These are phyloP conservation scores for Neurospora sp. DNA, from an alignment of 495 filamentous ascomycete species.

Conservation along the genomic window DNA sequence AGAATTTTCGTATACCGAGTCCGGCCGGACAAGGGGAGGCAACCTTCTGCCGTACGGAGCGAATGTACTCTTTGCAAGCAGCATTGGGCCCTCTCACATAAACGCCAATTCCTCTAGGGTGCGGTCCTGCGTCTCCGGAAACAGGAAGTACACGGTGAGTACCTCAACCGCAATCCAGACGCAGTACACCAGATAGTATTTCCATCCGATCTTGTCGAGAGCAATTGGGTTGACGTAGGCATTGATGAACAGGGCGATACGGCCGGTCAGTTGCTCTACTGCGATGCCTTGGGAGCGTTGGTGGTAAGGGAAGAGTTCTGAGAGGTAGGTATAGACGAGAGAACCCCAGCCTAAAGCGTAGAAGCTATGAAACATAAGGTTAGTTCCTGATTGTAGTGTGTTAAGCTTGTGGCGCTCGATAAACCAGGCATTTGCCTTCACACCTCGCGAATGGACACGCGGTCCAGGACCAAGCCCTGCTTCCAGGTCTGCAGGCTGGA, in stretches of 20 bases:
- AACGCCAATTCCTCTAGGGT: too few species aligned
- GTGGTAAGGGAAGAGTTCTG: constrained; percentile 51
- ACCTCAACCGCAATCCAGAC: constrained; percentile 46
- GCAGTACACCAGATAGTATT: constrained; percentile 53
- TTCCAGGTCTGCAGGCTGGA: too few species aligned
- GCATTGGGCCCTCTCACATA: too few species aligned
- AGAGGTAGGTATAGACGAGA: constrained; percentile 46
- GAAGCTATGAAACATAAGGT: constrained; percentile 13
- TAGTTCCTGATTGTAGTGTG: not conserved
- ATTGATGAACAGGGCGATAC: constrained; percentile 40
- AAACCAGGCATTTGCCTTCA: too few species aligned
- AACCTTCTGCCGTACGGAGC: too few species aligned
- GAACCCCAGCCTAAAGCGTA: constrained; percentile 56
- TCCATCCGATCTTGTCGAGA: constrained; percentile 47
- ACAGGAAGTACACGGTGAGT: constrained; percentile 45
- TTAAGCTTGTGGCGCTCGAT: too few species aligned
- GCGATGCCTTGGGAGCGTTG: constrained; percentile 48
- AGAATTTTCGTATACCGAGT: too few species aligned
- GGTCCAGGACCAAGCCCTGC: too few species aligned
- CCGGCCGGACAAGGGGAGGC: too few species aligned
- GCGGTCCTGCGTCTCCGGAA: constrained; percentile 49
- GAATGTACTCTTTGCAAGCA: too few species aligned
- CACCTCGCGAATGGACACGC: too few species aligned
- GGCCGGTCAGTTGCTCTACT: constrained; percentile 46
- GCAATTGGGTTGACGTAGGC: constrained; percentile 57